Percentiles rank a stretch among this genome's conserved stretches.
phyloP scores from a whole-genome alignment of 1,284 basidiomycete genomes.

The Leccinum fuscescens region DNA sequence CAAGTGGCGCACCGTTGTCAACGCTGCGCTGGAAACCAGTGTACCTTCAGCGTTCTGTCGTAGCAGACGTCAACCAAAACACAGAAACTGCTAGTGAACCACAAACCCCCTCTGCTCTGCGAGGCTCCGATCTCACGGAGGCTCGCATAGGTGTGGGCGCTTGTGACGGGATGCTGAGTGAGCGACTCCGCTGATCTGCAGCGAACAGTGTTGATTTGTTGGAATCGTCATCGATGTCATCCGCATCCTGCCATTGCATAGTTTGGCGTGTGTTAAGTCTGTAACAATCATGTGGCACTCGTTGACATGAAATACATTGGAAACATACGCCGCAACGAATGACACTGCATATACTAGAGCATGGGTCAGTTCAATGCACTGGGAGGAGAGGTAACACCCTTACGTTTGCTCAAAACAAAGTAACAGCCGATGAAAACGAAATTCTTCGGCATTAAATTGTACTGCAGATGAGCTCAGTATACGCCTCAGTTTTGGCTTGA shows the following conservation, averaged over 20 bases:
- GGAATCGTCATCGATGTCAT: constrained; percentile 27
- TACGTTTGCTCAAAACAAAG: constrained; percentile 65
- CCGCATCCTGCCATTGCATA: constrained; percentile 45
- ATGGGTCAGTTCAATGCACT: neutral
- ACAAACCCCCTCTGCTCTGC: constrained; percentile 12
- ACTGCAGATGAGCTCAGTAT: constrained; percentile 38
- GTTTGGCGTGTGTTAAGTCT: constrained; percentile 52
- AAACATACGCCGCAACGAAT: constrained; percentile 60
- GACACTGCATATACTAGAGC: constrained; percentile 63
- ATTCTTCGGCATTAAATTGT: constrained; percentile 52
- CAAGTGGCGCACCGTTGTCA: neutral
- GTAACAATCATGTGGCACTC: constrained; percentile 4
- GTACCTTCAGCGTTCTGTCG: constrained; percentile 1
- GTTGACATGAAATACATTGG: neutral
- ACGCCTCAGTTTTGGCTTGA: neutral
- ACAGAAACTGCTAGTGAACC: neutral
- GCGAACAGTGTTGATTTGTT: neutral
- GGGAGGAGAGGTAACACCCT: constrained; percentile 19
- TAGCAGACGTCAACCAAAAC: constrained; percentile 1
- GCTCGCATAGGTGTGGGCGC: neutral
- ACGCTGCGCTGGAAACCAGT: neutral
- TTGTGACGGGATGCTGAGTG: constrained; percentile 13
- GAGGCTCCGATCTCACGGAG: neutral
- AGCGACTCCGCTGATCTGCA: neutral
- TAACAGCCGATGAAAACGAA: constrained; percentile 59